Percentiles rank a stretch among this genome's conserved stretches.
Evolutionary conservation across 176 grass and related monocot genomes (phyloP).

Genomic region (Paspalum vaginatum): DNA sequence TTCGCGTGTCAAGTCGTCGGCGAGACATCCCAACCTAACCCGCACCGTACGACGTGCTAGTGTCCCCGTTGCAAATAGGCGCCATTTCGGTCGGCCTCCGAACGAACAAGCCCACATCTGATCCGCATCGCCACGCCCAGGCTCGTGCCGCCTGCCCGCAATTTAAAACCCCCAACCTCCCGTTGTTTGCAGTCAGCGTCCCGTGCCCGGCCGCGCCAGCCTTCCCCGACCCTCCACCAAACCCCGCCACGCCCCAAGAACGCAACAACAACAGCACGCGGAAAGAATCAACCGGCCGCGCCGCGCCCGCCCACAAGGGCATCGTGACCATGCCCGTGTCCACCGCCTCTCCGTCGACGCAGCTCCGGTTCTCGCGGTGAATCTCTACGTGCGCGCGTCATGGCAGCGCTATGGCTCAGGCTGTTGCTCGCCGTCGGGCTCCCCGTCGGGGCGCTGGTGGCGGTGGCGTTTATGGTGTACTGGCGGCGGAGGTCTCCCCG

Average conservation of each 20-base stretch:
- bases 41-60: background rate
- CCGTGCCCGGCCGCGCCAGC: slow-evolving; percentile 20
- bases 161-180: slow-evolving; percentile 31
- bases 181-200: slow-evolving; percentile 31
- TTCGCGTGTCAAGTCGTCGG: slow-evolving; percentile 20
- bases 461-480: slow-evolving; percentile 28
- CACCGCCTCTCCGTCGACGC: background rate
- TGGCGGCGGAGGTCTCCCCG: background rate
- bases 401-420: slow-evolving; percentile 54
- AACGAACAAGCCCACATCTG: background rate
- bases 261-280: background rate
- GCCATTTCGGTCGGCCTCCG: background rate
- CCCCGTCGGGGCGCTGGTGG: slow-evolving; percentile 23
- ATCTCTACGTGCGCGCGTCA: background rate
- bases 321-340: slow-evolving; percentile 26
- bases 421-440: slow-evolving; percentile 47
- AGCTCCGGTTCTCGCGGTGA: background rate
- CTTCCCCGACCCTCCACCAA: slow-evolving; percentile 35
- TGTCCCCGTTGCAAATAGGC: slow-evolving; percentile 20
- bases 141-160: slow-evolving; percentile 4
- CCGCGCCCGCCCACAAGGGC: background rate
- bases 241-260: slow-evolving; percentile 19
- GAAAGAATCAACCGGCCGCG: slow-evolving; percentile 25
- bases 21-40: slow-evolving; percentile 9
- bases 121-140: background rate